These are phyloP conservation scores for Lachnellula suecica DNA, from an alignment of 2,329 filamentous ascomycete genomes.

Conservation along the genomic window DNA sequence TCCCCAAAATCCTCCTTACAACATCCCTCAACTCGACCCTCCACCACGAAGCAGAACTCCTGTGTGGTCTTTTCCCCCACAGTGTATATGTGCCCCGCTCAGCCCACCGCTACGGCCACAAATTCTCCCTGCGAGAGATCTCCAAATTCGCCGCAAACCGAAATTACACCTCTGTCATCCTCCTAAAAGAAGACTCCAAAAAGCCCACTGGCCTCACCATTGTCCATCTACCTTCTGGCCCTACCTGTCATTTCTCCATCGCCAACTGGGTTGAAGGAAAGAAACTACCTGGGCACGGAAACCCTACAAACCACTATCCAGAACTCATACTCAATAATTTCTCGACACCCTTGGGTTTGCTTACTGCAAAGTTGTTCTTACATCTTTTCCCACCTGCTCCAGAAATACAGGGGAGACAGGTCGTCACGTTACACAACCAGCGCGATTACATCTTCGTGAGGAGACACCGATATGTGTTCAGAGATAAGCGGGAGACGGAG, in stretches of 20 bases:
- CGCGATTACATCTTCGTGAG: conserved; percentile 95
- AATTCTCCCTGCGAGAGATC: conserved; percentile 91
- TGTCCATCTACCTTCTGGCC: conserved; percentile 78
- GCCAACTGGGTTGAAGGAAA: conserved; percentile 88
- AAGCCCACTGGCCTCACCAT: conserved; percentile 79
- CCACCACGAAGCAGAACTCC: conserved; percentile 76
- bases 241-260: conserved; percentile 90
- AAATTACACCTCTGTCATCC: conserved; percentile 78
- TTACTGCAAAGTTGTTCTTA: conserved; percentile 84
- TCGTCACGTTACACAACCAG: conserved; percentile 91
- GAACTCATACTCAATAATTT: conserved; percentile 94
- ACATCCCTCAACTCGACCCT: conserved; percentile 87
- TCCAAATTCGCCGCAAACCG: conserved; percentile 79
- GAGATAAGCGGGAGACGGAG: conserved; percentile 83
- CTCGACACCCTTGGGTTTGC: conserved; percentile 83
- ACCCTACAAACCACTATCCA: conserved; percentile 85
- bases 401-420: conserved; percentile 82
- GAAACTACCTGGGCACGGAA: conserved; percentile 83
- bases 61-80: conserved; percentile 80
- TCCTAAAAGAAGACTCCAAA: conserved; percentile 89
- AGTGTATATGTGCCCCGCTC: conserved; percentile 82
- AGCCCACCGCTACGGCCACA: conserved; percentile 79
- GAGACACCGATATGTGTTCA: conserved; percentile 87
- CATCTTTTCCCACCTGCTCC: conserved; percentile 77
- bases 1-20: conserved; percentile 87